Base-by-base conservation (phyloP, 441 rosid genomes). In the Pelargonium exstipulatum region DNA sequence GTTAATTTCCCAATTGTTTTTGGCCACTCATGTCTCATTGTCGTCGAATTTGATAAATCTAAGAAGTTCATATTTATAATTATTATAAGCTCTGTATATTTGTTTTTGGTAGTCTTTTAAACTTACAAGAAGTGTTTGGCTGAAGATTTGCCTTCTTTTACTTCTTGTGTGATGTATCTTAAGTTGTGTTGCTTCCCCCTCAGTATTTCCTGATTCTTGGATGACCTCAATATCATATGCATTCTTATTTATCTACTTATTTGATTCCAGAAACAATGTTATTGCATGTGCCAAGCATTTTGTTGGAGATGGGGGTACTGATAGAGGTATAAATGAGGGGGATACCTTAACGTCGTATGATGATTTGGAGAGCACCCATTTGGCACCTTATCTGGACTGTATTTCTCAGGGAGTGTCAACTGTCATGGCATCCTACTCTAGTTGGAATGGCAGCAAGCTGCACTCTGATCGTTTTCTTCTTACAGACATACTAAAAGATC, bases 271-370 rank as follows among this genome's bases (percentile, higher is more conserved):
- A 66, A 87, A 86, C 72, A 88, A 88, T 26, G 87, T 93, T 0
- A 81, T 90, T 69, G 96, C 98, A 8, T 93, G 97, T 66, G 97
- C 94, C 7, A 93, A 93, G 78, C 98, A 93, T 81, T 93, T 93
- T 83, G 98, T 88, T 68, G 97, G 96, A 76, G 97, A 94, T 79
- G 97, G 97, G 64, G 97, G 97, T 55, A 94, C 98, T 0, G 82
- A 86, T 55, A 76, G 68, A 71, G 98, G 96, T 37, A 32, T 80
- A 67, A 91, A 91, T 72, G 95, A 91, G 80, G 97, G 97, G 74
- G 81, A 88, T 80, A 84, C 97, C 58, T 46, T 79, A 14, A 64
- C 74, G 3, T 77, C 95, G 20, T 89, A 79, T 45, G 90, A 88
- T 69, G 95, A 85, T 55, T 81, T 91, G 64, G 96, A 89, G 78